These are phyloP conservation scores for Colletotrichum melonis DNA, from an alignment of 2,329 filamentous ascomycete genomes.

Conservation along the genomic window DNA sequence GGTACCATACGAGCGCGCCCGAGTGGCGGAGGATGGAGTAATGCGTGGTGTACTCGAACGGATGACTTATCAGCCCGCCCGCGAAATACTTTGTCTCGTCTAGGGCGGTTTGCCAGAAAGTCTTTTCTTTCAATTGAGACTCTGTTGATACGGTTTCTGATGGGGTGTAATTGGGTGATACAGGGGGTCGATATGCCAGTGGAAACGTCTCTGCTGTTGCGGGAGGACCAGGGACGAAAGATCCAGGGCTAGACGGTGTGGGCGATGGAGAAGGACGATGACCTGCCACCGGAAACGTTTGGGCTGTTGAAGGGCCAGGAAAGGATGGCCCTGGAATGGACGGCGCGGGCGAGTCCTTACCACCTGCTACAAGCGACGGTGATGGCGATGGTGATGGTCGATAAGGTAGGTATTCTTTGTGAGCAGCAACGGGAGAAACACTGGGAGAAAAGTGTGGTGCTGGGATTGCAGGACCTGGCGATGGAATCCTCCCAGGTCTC, in stretches of 20 bases:
- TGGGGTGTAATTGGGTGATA: background rate
- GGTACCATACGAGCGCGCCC: conserved; percentile 72
- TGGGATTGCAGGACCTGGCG: background rate
- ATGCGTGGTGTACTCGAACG: conserved; percentile 73
- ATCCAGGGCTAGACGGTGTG: background rate
- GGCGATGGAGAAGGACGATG: conserved; percentile 2
- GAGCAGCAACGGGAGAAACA: background rate
- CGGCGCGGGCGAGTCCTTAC: background rate
- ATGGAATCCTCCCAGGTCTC: background rate
- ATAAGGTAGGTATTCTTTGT: background rate
- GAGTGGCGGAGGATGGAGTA: conserved; percentile 76
- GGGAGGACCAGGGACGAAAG: background rate
- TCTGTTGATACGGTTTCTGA: conserved; percentile 2
- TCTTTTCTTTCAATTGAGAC: conserved; percentile 27
- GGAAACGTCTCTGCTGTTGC: conserved; percentile 10
- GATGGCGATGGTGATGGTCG: background rate
- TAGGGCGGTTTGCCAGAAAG: conserved; percentile 59
- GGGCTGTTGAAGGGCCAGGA: background rate
- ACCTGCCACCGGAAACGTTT: conserved; percentile 12
- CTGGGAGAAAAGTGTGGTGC: background rate
- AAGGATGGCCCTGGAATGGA: background rate
- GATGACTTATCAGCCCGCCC: conserved; percentile 71
- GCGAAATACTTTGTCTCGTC: conserved; percentile 74
- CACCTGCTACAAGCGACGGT: background rate
- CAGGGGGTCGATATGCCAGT: background rate